Evolutionary conservation across 164 flowering plant species (phyloP).

Genomic region (grape (Vitis vinifera)): DNA sequence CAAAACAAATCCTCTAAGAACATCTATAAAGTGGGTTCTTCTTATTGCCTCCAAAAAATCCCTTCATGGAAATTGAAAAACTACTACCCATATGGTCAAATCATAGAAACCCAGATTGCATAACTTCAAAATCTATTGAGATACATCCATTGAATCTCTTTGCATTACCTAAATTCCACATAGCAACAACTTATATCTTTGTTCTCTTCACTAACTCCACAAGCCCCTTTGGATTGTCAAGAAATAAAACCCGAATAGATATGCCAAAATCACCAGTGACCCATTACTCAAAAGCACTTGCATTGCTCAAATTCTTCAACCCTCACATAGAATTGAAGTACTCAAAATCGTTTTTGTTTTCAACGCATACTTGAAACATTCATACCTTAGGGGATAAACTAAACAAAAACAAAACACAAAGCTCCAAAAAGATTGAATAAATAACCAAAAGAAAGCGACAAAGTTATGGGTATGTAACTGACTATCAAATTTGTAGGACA

Average conservation of each 20-base stretch:
- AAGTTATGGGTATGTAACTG: background rate
- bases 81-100: background rate
- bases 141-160: background rate
- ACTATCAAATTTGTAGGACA: slow-evolving; percentile 7
- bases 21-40: slow-evolving; percentile 7
- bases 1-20: slow-evolving; percentile 8
- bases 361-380: background rate
- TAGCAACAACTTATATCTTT: no score
- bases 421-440: background rate
- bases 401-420: background rate
- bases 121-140: slow-evolving; percentile 3
- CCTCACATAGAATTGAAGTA: background rate
- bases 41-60: slow-evolving; percentile 1
- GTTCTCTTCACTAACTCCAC: no score
- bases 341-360: background rate
- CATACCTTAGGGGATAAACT: background rate
- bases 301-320: background rate
- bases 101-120: background rate
- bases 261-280: no score
- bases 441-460: background rate
- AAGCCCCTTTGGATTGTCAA: background rate
- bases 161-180: no score
- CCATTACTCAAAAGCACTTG: background rate
- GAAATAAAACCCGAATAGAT: background rate
- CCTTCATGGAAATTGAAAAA: background rate